Evolutionary conservation across 768 basidiomycete species (phyloP).

Genomic region (Hydnum rufescens): DNA sequence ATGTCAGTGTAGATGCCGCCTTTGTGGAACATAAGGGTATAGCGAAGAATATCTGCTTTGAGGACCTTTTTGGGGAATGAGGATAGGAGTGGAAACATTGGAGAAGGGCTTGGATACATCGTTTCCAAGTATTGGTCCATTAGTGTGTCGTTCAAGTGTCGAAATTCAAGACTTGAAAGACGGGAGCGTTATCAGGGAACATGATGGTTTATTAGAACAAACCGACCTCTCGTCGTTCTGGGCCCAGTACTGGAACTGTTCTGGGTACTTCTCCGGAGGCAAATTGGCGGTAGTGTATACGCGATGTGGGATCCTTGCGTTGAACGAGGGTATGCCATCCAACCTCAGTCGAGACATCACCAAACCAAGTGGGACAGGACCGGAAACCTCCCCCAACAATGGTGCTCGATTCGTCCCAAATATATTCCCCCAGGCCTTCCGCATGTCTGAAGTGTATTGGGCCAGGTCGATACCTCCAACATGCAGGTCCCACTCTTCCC

Average conservation of each 20-base stretch:
- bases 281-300: neutral
- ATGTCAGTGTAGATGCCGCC: slow-evolving; percentile 6
- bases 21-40: slow-evolving; percentile 3
- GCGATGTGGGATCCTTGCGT: neutral
- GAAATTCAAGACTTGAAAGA: neutral
- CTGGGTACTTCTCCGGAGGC: neutral
- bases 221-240: neutral
- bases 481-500: neutral
- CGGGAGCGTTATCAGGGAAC: neutral
- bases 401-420: neutral
- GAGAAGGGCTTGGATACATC: neutral
- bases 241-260: slow-evolving; percentile 1
- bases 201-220: neutral
- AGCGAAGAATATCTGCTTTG: slow-evolving; percentile 10
- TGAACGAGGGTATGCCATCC: neutral
- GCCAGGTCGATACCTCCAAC: neutral
- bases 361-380: neutral
- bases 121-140: neutral
- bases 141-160: neutral
- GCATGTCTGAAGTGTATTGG: neutral
- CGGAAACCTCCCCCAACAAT: neutral
- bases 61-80: neutral
- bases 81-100: neutral
- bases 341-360: neutral
- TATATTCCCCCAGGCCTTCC: neutral